Conservation (phyloP, 2,329 filamentous ascomycete species). For the Phaeosphaeriaceae sp. region DNA sequence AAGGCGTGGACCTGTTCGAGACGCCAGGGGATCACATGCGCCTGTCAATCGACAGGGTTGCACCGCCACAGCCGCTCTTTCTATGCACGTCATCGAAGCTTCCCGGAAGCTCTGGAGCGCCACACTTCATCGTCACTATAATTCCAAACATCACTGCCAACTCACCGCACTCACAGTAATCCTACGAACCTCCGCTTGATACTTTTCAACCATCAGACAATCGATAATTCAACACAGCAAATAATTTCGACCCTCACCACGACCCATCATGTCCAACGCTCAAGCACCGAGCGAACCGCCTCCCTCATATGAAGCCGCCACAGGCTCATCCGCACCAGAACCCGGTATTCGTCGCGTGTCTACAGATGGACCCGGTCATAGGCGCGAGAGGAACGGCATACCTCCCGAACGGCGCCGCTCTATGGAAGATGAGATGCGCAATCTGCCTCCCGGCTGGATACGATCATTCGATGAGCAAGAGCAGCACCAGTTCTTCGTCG, state of each 20-base stretch:
- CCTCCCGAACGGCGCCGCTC: conserved; percentile 61
- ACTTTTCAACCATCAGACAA: not conserved
- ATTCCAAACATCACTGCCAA: not conserved
- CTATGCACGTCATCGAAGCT: conserved; percentile 5
- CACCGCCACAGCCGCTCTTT: not conserved
- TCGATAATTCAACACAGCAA: not conserved
- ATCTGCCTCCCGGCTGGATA: conserved; percentile 65
- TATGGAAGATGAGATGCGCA: conserved; percentile 68
- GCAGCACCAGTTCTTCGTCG: conserved; percentile 70
- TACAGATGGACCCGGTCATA: conserved; percentile 37
- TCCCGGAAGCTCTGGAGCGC: conserved; percentile 4
- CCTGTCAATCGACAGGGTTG: not conserved
- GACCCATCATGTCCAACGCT: conserved; percentile 27
- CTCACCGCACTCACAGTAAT: not conserved
- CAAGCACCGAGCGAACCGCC: conserved; percentile 38
- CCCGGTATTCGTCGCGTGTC: conserved; percentile 37
- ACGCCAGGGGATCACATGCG: not conserved
- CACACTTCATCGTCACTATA: conserved; percentile 7
- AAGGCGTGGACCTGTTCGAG: not conserved
- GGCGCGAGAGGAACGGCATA: conserved; percentile 60
- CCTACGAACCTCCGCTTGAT: not conserved
- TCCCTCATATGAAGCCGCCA: conserved; percentile 44
- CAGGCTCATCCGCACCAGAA: conserved; percentile 26
- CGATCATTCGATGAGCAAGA: conserved; percentile 62
- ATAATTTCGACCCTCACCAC: not conserved